A percentile compares a stretch with the other conserved stretches of the same genome.
Conservation (phyloP, 371 early-diverging fungal species). For the Apophysomyces variabilis region DNA sequence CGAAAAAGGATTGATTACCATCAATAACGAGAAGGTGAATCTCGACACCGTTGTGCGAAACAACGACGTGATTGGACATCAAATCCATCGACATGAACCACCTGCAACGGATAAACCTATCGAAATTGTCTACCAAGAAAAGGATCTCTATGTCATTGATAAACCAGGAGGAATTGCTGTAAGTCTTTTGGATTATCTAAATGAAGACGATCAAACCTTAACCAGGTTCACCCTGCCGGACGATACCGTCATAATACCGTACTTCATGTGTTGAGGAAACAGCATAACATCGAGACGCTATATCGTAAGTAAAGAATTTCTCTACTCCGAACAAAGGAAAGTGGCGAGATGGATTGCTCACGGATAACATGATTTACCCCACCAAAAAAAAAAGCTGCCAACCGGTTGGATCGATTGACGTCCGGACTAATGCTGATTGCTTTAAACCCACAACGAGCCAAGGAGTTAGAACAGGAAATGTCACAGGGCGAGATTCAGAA, state of each 20-base stretch:
- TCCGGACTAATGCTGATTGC: conserved; percentile 90
- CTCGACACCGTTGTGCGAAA: conserved; percentile 64
- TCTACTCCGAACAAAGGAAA: background rate
- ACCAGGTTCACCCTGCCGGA: conserved; percentile 79
- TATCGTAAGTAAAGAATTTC: conserved; percentile 65
- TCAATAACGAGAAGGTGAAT: conserved; percentile 69
- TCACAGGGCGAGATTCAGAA: conserved; percentile 72
- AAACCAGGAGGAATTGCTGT: conserved; percentile 93
- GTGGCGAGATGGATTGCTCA: background rate
- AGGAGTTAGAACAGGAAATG: conserved; percentile 68
- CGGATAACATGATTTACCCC: background rate
- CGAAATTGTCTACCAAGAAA: conserved; percentile 65
- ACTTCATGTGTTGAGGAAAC: conserved; percentile 73
- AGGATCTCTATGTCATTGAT: conserved; percentile 78
- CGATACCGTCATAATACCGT: conserved; percentile 85
- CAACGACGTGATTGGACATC: conserved; percentile 79
- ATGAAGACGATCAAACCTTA: background rate
- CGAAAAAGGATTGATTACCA: conserved; percentile 71
- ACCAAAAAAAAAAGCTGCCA: conserved; percentile 59
- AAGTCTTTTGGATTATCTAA: conserved; percentile 6
- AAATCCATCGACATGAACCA: conserved; percentile 95
- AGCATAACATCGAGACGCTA: conserved; percentile 64
- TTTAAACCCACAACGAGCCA: conserved; percentile 62
- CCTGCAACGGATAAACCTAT: conserved; percentile 75
- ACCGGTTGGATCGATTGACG: conserved; percentile 92